Evolutionary conservation across 441 rosid genomes (phyloP).

Genomic region (Erysimum cheiri): DNA sequence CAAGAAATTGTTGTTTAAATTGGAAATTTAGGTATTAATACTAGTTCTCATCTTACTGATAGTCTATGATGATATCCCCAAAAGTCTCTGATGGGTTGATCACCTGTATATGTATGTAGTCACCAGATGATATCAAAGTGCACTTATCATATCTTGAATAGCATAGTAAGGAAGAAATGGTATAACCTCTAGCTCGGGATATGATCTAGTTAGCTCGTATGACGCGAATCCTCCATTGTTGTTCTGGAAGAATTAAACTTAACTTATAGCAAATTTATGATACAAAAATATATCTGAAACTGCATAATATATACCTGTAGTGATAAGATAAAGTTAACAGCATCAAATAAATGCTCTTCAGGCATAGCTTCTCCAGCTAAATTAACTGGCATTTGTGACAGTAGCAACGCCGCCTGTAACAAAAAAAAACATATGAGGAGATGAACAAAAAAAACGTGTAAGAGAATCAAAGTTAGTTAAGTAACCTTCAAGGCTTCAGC

Average conservation of each 20-base stretch:
- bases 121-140: slow-evolving; percentile 27
- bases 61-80: slow-evolving; percentile 70
- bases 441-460: background rate
- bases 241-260: slow-evolving; percentile 44
- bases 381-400: slow-evolving; percentile 49
- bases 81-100: slow-evolving; percentile 70
- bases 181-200: slow-evolving; percentile 65
- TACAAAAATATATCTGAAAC: background rate
- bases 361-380: slow-evolving; percentile 56
- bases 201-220: slow-evolving; percentile 77
- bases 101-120: slow-evolving; percentile 45
- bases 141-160: background rate
- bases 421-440: background rate
- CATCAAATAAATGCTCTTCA: slow-evolving; percentile 49
- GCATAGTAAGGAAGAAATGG: background rate
- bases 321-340: slow-evolving; percentile 60
- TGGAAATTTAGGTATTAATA: background rate
- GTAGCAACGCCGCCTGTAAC: slow-evolving; percentile 52
- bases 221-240: slow-evolving; percentile 75
- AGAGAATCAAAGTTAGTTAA: background rate
- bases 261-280: background rate
- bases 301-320: slow-evolving; percentile 52
- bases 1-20: slow-evolving; percentile 6
- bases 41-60: slow-evolving; percentile 55
- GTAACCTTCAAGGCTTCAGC: slow-evolving; percentile 66